Conservation (phyloP, 1,139 yeast genomes). For the Debaryomyces sp. region DNA sequence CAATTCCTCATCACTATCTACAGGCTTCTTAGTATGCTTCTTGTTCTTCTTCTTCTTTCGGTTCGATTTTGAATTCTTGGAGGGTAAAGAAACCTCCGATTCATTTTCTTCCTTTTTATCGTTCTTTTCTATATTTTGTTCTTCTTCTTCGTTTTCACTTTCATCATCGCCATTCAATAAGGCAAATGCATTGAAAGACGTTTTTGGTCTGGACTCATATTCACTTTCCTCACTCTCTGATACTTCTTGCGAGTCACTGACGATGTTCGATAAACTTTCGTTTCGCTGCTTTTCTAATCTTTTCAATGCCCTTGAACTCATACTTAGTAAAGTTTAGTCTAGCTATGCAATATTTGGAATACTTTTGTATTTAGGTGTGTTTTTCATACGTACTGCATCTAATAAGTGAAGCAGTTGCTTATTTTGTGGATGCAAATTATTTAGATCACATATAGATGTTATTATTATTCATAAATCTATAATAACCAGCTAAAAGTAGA, state of each 20-base stretch:
- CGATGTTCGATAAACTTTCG: slow-evolving; percentile 17
- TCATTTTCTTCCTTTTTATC: slow-evolving; percentile 12
- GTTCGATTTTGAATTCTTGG: neutral
- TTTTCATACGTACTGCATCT: neutral
- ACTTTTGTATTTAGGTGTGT: neutral
- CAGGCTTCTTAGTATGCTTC: slow-evolving; percentile 15
- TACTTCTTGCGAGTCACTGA: slow-evolving; percentile 6
- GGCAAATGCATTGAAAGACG: slow-evolving; percentile 55
- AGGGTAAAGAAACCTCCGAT: slow-evolving; percentile 12
- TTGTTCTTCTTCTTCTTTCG: slow-evolving; percentile 1
- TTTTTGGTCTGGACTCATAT: slow-evolving; percentile 19
- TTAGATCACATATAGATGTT: neutral
- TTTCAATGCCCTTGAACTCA: slow-evolving; percentile 73
- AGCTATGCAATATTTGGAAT: neutral
- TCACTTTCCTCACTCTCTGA: slow-evolving; percentile 10
- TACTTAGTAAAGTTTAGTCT: slow-evolving; percentile 19
- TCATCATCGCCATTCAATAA: slow-evolving; percentile 47
- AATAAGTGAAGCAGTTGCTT: neutral
- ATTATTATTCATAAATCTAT: neutral
- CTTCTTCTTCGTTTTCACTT: slow-evolving; percentile 23
- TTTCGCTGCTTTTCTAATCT: slow-evolving; percentile 50
- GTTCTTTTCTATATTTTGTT: slow-evolving; percentile 17
- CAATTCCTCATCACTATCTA: slow-evolving; percentile 43
- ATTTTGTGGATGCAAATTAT: slow-evolving; percentile 14
- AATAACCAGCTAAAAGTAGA: neutral